phyloP scores from a whole-genome alignment of 805 yeast genomes.

The Candida incommunis region DNA sequence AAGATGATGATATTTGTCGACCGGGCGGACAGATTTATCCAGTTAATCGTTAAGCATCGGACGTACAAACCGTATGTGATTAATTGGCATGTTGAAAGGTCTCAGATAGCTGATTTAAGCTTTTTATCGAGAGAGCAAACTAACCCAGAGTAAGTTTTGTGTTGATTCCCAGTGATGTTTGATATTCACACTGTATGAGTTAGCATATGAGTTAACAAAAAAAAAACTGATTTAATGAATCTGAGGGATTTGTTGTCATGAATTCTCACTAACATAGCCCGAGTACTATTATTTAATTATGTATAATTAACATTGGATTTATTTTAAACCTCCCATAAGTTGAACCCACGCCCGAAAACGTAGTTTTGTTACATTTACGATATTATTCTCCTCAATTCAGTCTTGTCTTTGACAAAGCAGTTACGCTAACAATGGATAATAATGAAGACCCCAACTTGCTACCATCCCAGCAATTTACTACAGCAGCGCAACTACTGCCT shows the following conservation, averaged over 20 bases:
- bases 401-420: background rate
- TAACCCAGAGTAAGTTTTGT: background rate
- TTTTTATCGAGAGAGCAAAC: background rate
- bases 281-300: too few relatives aligned
- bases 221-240: slow-evolving; percentile 1
- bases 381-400: background rate
- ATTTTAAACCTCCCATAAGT: too few relatives aligned
- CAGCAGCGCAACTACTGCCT: slow-evolving; percentile 23
- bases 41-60: background rate
- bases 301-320: too few relatives aligned
- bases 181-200: slow-evolving; percentile 1
- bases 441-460: slow-evolving; percentile 19
- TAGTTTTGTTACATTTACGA: background rate
- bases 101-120: background rate
- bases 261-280: too few relatives aligned
- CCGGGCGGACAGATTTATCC: slow-evolving; percentile 2
- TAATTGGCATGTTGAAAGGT: background rate
- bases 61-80: background rate
- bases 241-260: slow-evolving; percentile 1
- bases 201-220: background rate
- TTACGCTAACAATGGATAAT: background rate
- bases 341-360: background rate
- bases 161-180: background rate
- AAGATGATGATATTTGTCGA: background rate
- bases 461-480: slow-evolving; percentile 24